Evolutionary conservation across 805 yeast species (phyloP), one percentile per base, ranked within the genome.

Genomic region (Priceomyces castillae): DNA sequence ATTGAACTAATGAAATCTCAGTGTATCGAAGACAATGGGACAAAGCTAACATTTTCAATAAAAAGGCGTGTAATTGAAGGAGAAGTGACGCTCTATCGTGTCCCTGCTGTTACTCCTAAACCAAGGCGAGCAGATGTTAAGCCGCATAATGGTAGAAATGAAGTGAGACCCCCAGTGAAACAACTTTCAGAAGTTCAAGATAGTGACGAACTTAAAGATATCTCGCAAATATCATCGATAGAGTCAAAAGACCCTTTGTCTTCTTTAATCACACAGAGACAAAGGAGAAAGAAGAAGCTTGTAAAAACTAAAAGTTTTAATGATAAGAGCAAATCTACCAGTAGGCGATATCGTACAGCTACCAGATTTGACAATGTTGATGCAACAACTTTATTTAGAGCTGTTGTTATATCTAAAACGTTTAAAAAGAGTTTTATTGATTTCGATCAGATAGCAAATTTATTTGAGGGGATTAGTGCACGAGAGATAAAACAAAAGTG

Each of bases 331-430:
- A 30, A 31, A 16, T 38, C 40, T 17, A 43, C 39, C 17, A 28
- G 28, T 11, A 51, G 56, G 40, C 46, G 50, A 34, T 46, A 45
- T 18, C 43, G 58, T 18, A 35, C 52, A 2, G 23, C 48, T 3
- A 31, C 46, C 10, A 58, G 55, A 41, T 61, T 72, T 45, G 71
- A 67, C 23, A 67, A 69, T 37, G 51, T 67, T 4, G 84, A 84
- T 46, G 70, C 78, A 1, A 76, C 81, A 17, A 65, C 71, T 2
- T 65, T 89, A 31, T 77, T 81, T 50, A 73, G 87, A 47, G 75
- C 83, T 2, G 84, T 84, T 11, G 79, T 85, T 10, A 82, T 87
- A 15, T 77, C 84, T 3, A 81, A 83, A 48, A 76, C 90, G 12
- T 73, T 85, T 31, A 57, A 59, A 14, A 72, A 77, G 35, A 78